Evolutionary conservation across 176 grass and related monocot genomes (phyloP).

Genomic region (Alopecurus myosuroides): DNA sequence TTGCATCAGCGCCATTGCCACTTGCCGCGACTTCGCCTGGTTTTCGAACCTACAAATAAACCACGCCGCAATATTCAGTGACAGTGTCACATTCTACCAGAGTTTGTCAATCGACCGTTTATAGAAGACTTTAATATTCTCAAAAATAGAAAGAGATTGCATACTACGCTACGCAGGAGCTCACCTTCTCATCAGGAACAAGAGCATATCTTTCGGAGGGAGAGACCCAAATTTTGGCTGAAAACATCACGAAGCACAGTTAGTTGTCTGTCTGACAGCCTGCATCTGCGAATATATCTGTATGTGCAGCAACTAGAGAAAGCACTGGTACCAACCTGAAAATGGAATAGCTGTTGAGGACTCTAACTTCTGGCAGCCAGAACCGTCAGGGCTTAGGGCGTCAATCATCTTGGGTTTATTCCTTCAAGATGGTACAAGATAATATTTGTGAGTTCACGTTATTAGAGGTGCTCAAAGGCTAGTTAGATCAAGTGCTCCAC

Average conservation of each 20-base stretch:
- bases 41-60: conserved; percentile 45
- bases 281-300: not conserved
- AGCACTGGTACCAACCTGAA: conserved; percentile 39
- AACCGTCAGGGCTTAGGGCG: conserved; percentile 71
- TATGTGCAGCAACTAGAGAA: not conserved
- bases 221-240: conserved; percentile 95
- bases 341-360: conserved; percentile 58
- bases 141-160: not conserved
- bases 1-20: conserved; percentile 66
- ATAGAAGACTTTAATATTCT: not conserved
- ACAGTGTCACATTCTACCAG: not conserved
- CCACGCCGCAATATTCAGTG: not conserved
- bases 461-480: not conserved
- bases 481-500: not conserved
- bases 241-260: conserved; percentile 14
- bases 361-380: conserved; percentile 67
- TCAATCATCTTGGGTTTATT: conserved; percentile 80
- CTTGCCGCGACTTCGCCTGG: conserved; percentile 14
- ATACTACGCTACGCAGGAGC: not conserved
- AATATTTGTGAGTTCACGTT: not conserved
- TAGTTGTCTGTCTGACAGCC: not conserved
- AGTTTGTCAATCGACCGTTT: not conserved
- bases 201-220: conserved; percentile 97
- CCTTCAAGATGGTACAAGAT: conserved; percentile 41
- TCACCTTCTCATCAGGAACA: conserved; percentile 92